A percentile compares a stretch with the other conserved stretches of the same genome.
phyloP scores from a whole-genome alignment of 163 green algal genomes.

The Scenedesmus sp. region DNA sequence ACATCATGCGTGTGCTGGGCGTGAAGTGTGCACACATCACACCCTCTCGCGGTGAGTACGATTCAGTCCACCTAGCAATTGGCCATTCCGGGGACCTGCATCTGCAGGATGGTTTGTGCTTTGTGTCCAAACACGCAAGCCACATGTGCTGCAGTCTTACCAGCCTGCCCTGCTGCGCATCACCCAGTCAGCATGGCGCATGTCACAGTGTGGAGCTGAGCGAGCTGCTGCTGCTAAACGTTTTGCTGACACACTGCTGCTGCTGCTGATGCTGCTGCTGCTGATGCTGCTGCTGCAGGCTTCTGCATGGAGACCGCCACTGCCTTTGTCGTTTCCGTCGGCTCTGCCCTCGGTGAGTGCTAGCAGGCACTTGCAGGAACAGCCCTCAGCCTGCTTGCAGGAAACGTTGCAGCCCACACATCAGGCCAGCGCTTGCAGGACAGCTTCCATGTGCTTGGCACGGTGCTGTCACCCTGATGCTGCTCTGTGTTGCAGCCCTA shows the following conservation, averaged over 20 bases:
- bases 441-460: no score
- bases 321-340: slow-evolving; percentile 63
- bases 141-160: neutral
- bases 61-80: no score
- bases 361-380: neutral
- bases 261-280: neutral
- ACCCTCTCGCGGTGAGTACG: slow-evolving; percentile 52
- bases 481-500: no score
- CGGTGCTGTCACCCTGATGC: no score
- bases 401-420: neutral
- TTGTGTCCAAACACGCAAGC: neutral
- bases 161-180: neutral
- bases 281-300: neutral
- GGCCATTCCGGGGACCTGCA: no score
- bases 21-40: slow-evolving; percentile 64
- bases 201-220: neutral
- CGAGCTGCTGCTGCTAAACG: neutral
- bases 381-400: no score
- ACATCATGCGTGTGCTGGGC: slow-evolving; percentile 56
- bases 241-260: no score
- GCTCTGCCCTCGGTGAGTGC: slow-evolving; percentile 45
- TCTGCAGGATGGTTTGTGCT: no score
- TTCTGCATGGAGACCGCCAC: slow-evolving; percentile 74
- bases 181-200: neutral
- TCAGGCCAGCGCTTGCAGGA: neutral